phyloP scores from a whole-genome alignment of 192 early-diverging fungal genomes.

The Linnemannia hyalina region DNA sequence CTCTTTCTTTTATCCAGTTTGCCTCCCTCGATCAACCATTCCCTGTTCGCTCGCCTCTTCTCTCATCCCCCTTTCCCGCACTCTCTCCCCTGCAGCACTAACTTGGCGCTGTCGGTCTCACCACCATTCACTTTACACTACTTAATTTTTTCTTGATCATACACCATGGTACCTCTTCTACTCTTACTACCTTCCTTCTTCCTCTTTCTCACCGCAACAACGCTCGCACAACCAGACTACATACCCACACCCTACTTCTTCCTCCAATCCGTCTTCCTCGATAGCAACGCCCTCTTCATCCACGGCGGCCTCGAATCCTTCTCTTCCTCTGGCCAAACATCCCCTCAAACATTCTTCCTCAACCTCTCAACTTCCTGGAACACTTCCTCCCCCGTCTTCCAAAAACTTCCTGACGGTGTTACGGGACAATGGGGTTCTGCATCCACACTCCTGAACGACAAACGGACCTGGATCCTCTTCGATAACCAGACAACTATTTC shows the following conservation, averaged over 20 bases:
- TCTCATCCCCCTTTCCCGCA: no score
- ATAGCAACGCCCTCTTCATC: slow-evolving; percentile 19
- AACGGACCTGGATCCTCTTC: slow-evolving; percentile 9
- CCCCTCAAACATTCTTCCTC: slow-evolving; percentile 21
- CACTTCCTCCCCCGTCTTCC: neutral
- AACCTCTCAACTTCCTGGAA: slow-evolving; percentile 12
- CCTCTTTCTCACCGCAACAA: neutral
- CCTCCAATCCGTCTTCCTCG: slow-evolving; percentile 8
- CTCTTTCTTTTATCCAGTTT: no score
- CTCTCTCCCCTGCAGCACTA: no score
- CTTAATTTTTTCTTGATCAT: neutral
- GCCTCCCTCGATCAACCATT: no score
- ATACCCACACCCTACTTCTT: neutral
- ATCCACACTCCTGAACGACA: neutral
- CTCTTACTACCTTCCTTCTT: neutral
- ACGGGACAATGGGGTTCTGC: neutral
- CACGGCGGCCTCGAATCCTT: neutral
- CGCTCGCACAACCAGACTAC: neutral
- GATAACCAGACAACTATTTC: neutral
- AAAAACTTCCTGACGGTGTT: neutral
- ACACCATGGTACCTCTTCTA: neutral
- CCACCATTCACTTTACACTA: neutral
- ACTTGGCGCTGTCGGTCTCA: no score
- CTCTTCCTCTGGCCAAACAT: neutral
- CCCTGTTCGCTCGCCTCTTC: no score